phyloP scores from a whole-genome alignment of 2,329 filamentous ascomycete genomes.

The Dryadomyces sulphureus region DNA sequence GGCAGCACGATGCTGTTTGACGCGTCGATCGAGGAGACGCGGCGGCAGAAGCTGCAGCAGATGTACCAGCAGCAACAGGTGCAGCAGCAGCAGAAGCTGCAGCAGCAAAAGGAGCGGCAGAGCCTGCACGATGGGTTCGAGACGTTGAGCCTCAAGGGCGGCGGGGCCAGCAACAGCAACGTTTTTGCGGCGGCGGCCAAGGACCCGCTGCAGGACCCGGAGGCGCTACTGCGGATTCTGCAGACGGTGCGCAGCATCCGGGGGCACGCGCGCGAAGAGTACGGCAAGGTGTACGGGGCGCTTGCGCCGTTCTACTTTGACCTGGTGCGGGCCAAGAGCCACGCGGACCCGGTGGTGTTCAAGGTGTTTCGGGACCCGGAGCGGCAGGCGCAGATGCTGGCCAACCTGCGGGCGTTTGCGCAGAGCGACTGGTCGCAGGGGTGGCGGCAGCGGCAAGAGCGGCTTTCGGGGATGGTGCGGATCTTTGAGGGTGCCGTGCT shows the following conservation, averaged over 20 bases:
- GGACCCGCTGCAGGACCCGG: slow-evolving; percentile 39
- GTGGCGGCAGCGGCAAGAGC: slow-evolving; percentile 55
- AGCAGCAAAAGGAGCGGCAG: slow-evolving; percentile 22
- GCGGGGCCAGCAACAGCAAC: slow-evolving; percentile 13
- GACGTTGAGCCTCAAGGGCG: slow-evolving; percentile 41
- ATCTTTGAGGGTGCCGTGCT: slow-evolving; percentile 87
- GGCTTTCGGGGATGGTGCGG: slow-evolving; percentile 56
- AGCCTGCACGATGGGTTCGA: slow-evolving; percentile 56
- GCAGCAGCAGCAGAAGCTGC: slow-evolving; percentile 27
- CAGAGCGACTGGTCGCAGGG: slow-evolving; percentile 69
- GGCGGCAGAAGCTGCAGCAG: slow-evolving; percentile 14
- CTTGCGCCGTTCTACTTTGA: slow-evolving; percentile 82
- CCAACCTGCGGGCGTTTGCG: slow-evolving; percentile 65
- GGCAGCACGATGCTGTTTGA: slow-evolving; percentile 56
- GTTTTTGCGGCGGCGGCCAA: slow-evolving; percentile 7
- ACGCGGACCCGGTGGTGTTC: slow-evolving; percentile 73
- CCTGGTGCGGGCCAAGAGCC: slow-evolving; percentile 54
- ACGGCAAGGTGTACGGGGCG: slow-evolving; percentile 78
- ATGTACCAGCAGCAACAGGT: slow-evolving; percentile 1
- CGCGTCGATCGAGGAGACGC: slow-evolving; percentile 51
- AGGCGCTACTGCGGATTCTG: slow-evolving; percentile 53
- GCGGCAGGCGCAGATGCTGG: slow-evolving; percentile 77
- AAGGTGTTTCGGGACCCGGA: slow-evolving; percentile 77
- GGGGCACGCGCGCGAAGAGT: slow-evolving; percentile 77
- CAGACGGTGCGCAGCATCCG: slow-evolving; percentile 61